Conservation (phyloP, 176 grass and related monocot species). For the Coix lacrymajobi region DNA sequence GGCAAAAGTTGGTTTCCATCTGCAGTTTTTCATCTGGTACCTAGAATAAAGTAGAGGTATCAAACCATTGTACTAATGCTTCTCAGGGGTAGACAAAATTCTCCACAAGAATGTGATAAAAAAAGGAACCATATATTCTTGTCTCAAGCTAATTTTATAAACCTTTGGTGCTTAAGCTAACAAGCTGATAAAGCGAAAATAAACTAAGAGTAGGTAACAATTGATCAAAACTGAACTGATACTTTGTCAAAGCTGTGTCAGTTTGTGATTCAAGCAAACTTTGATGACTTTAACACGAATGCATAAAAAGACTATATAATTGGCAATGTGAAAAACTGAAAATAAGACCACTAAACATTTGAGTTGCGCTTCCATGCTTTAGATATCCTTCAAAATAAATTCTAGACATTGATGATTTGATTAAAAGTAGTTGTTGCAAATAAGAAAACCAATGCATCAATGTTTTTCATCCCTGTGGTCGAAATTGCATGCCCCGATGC, state of each 20-base stretch:
- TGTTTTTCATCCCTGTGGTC: neutral
- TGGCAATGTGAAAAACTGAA: neutral
- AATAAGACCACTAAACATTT: neutral
- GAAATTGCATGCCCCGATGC: neutral
- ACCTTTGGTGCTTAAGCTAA: neutral
- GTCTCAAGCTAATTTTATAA: neutral
- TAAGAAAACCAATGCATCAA: neutral
- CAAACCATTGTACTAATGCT: neutral
- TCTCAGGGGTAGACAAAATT: neutral
- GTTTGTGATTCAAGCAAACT: neutral
- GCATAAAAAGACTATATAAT: neutral
- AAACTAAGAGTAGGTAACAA: neutral
- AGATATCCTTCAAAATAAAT: neutral
- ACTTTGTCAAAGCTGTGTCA: neutral
- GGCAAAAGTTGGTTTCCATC: constrained; percentile 57
- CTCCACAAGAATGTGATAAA: neutral
- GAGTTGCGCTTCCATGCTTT: neutral
- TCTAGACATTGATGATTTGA: neutral
- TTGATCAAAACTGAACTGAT: neutral
- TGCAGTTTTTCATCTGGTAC: constrained; percentile 41
- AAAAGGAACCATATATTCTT: neutral
- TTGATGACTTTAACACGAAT: neutral
- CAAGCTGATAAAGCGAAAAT: neutral
- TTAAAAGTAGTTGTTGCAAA: neutral
- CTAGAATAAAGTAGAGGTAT: constrained; percentile 39